Base-by-base conservation (phyloP, 345 rosid species). In the Lagerstroemia speciosa region DNA sequence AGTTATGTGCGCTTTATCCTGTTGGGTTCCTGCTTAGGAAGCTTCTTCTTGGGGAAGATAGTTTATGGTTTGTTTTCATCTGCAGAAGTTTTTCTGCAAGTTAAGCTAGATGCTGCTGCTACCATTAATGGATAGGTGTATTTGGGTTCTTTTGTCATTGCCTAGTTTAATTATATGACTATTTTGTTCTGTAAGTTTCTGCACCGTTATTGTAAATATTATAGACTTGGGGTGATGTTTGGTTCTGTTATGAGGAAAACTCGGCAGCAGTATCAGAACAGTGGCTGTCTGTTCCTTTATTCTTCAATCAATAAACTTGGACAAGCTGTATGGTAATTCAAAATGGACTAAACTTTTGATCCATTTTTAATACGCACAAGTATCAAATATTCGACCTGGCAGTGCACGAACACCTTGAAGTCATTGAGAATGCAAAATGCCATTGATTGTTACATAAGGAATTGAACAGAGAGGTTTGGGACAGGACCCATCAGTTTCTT, bases 21-120 rank as follows among this genome's bases (percentile, higher is more conserved):
- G 83, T 53, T 93, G 97, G 98, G 78, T 81, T 70, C 92, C 91
- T 67, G 75, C 63, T 33, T 63, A 73, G 76, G 52, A 33, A 55
- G 40, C 30, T 34, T 11, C 43, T 24, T 52, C 22, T 34, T 19
- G 38, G 71, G 45, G 32, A 22, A 48, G n/a, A n/a, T n/a, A 27
- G 41, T 26, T 34, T 32, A 19, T 32, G 30, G 3, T 22, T 6
- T 20, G 20, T 19, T 63, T 63, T 33, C 66, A 22, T 63, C 40
- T 63, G 66, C 45, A 33, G 43, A 8, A 36, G 29, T n/a, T 24
- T 22, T 27, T 31, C 4, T 62, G 65, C 16, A 30, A 30, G 38
- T 10, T n/a, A n/a, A n/a, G n/a, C n/a, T 30, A 14, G 8, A 55
- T 30, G 61, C 22, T 55, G 61, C 61, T 1, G 26, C 30, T 26